Evolutionary conservation across 2,329 filamentous ascomycete genomes (phyloP).

Genomic region (Neonectria magnoliae): DNA sequence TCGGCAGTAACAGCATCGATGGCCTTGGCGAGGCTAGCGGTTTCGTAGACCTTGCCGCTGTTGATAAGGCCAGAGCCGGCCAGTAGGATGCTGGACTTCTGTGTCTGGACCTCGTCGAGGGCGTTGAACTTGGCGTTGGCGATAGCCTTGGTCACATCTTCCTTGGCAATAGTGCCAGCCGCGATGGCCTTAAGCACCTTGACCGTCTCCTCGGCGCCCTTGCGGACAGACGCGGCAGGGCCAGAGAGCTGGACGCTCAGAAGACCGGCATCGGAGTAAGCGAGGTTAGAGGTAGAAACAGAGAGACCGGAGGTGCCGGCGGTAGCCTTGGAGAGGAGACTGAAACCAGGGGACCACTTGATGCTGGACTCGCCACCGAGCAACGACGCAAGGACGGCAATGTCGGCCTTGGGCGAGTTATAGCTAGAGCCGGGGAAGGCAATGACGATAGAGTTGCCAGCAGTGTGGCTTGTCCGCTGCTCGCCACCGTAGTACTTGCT

Average conservation of each 20-base stretch:
- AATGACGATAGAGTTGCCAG: conserved; percentile 86
- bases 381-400: conserved; percentile 85
- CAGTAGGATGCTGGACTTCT: conserved; percentile 79
- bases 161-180: conserved; percentile 78
- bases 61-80: conserved; percentile 87
- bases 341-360: conserved; percentile 97
- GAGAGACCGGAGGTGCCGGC: conserved; percentile 72
- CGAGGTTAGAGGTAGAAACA: conserved; percentile 78
- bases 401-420: conserved; percentile 86
- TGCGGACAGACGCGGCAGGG: conserved; percentile 75
- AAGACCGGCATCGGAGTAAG: conserved; percentile 95
- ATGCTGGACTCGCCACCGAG: conserved; percentile 91
- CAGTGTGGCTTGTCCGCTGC: conserved; percentile 82
- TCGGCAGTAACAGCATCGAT: conserved; percentile 85
- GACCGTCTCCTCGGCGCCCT: conserved; percentile 79
- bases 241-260: conserved; percentile 85
- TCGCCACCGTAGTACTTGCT: conserved; percentile 95
- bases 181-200: conserved; percentile 85
- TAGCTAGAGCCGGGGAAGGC: conserved; percentile 92
- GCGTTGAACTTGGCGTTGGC: conserved; percentile 94
- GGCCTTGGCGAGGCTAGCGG: conserved; percentile 80
- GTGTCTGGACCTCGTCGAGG: conserved; percentile 82
- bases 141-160: conserved; percentile 91
- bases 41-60: conserved; percentile 83
- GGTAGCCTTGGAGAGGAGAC: conserved; percentile 83